phyloP scores from a whole-genome alignment of 768 basidiomycete genomes.

The Mycena epipterygia region DNA sequence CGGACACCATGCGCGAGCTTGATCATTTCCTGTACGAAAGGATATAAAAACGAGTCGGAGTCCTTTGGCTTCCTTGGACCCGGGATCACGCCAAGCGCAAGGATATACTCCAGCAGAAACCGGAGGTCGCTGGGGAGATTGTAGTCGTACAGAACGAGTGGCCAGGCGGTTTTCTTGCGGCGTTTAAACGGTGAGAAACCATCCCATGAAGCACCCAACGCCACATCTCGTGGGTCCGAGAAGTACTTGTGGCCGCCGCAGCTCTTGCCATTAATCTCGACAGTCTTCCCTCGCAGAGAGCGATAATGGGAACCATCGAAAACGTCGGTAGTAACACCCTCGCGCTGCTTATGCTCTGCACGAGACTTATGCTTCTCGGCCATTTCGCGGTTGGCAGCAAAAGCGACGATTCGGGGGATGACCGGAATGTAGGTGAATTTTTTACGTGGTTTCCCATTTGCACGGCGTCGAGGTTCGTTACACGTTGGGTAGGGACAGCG shows the following conservation, averaged over 20 bases:
- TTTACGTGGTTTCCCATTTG: conserved; percentile 38
- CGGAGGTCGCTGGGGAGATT: not conserved
- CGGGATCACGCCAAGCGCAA: no score
- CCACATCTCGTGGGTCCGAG: not conserved
- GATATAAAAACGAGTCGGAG: not conserved
- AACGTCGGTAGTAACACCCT: not conserved
- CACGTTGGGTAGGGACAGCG: conserved; percentile 52
- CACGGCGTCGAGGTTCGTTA: conserved; percentile 20
- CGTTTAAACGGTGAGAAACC: not conserved
- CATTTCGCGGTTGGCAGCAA: not conserved
- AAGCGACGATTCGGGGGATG: conserved; percentile 40
- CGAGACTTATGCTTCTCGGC: not conserved
- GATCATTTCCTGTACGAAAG: not conserved
- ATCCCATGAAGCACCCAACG: no score
- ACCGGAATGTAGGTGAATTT: conserved; percentile 53
- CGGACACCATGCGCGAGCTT: not conserved
- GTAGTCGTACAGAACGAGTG: not conserved
- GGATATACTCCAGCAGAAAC: no score
- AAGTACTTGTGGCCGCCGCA: not conserved
- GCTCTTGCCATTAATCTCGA: not conserved
- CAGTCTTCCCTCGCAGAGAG: not conserved
- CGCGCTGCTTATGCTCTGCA: not conserved
- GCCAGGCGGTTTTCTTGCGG: conserved; percentile 1
- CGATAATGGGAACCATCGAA: conserved; percentile 1
- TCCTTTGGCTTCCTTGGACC: no score